Conservation (phyloP, 208 protist genomes). For the Spongospora subterranea region DNA sequence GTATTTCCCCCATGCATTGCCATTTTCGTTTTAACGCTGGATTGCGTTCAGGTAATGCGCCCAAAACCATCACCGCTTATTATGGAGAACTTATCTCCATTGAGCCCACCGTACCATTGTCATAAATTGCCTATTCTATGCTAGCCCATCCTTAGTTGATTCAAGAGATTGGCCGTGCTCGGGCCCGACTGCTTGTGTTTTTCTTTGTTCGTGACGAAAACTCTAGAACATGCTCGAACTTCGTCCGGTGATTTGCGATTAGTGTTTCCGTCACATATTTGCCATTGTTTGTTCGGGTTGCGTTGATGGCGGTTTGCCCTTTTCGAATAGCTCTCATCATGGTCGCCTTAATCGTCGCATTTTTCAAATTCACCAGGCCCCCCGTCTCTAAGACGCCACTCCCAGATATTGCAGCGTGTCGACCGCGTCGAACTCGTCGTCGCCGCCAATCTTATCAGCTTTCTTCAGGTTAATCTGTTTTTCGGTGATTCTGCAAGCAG, state of each 20-base stretch:
- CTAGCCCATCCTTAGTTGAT: background rate
- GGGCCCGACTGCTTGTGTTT: no score
- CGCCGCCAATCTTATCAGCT: no score
- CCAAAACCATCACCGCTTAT: slow-evolving; percentile 56
- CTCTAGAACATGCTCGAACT: background rate
- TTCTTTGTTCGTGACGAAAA: no score
- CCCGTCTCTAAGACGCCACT: background rate
- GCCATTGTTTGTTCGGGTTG: background rate
- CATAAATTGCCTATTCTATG: background rate
- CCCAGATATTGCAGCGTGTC: no score
- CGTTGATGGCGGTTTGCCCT: background rate
- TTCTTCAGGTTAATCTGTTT: no score
- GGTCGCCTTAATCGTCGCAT: background rate
- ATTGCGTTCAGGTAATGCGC: background rate
- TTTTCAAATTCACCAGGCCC: background rate
- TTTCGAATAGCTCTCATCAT: background rate
- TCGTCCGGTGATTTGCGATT: background rate
- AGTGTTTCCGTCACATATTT: background rate
- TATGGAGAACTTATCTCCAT: background rate
- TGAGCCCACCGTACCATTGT: background rate
- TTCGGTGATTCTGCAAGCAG: no score
- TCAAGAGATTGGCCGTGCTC: background rate
- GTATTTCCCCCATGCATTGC: background rate
- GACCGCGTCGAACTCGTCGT: no score
- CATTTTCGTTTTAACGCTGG: no score